Percentiles rank a stretch among this genome's conserved stretches.
phyloP scores from a whole-genome alignment of 345 rosid genomes.

The Gossypioides kirkii region DNA sequence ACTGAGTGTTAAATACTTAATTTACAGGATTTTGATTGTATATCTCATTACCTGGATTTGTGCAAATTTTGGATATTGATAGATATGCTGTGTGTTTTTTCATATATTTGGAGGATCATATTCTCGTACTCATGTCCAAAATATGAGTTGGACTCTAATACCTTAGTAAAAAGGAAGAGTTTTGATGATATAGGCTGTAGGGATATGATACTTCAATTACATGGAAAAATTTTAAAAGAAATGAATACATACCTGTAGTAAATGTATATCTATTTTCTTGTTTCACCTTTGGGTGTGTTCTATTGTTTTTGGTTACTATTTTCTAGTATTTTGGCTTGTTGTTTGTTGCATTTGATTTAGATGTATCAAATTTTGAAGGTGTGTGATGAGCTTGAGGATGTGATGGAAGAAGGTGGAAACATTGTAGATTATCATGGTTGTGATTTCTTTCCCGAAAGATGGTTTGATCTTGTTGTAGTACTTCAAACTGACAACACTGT shows the following conservation, averaged over 20 bases:
- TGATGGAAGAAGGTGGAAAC: slow-evolving; percentile 77
- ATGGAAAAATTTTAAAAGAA: too few species aligned
- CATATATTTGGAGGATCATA: background rate
- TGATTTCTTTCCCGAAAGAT: slow-evolving; percentile 79
- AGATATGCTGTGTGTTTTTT: background rate
- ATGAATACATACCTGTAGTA: too few species aligned
- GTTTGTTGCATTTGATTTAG: background rate
- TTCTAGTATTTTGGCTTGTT: background rate
- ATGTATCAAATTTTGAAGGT: slow-evolving; percentile 39
- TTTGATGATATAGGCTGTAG: too few species aligned
- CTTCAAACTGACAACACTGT: slow-evolving; percentile 75
- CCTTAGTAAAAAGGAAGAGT: background rate
- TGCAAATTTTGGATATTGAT: background rate
- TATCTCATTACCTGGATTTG: background rate
- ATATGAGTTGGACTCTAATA: background rate
- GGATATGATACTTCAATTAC: too few species aligned
- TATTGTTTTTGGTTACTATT: background rate
- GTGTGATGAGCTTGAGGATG: slow-evolving; percentile 85
- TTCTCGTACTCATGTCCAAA: background rate
- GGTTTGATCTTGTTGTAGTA: slow-evolving; percentile 84
- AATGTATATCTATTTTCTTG: background rate
- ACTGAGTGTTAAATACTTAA: background rate
- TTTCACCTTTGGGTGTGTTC: background rate
- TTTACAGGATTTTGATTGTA: background rate
- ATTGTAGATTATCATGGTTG: slow-evolving; percentile 91